Evolutionary conservation across 164 flowering plant genomes (phyloP).

Genomic region (Magnolia changhungtana): DNA sequence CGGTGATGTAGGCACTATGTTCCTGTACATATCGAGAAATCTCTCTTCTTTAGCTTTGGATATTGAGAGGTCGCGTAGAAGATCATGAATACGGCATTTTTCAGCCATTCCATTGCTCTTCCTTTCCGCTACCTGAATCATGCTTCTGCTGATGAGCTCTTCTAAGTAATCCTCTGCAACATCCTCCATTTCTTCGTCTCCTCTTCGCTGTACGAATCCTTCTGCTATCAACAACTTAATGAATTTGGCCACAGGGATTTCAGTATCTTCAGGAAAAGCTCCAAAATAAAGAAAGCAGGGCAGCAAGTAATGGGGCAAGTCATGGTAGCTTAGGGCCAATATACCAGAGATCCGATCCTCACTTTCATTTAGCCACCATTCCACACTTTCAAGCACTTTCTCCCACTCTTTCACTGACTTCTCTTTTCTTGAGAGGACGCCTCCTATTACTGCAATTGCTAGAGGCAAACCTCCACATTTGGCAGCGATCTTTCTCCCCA

Average conservation of each 20-base stretch:
- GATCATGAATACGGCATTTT: conserved; percentile 48
- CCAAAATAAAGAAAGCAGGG: conserved; percentile 46
- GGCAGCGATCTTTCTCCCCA: conserved; percentile 27
- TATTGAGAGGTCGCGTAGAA: background rate
- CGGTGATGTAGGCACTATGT: background rate
- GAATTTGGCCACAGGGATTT: conserved; percentile 30
- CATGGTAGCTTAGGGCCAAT: conserved; percentile 43
- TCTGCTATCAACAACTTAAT: conserved; percentile 56
- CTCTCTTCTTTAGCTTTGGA: background rate
- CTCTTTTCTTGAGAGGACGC: conserved; percentile 34
- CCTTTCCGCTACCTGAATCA: conserved; percentile 42
- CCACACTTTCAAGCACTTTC: conserved; percentile 30
- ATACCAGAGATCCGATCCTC: conserved; percentile 31
- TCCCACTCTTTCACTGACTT: conserved; percentile 32
- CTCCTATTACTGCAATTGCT: conserved; percentile 47
- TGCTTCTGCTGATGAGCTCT: conserved; percentile 39
- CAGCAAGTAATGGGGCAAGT: conserved; percentile 42
- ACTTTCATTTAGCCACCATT: conserved; percentile 32
- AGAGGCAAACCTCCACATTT: conserved; percentile 53
- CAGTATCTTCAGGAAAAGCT: conserved; percentile 45
- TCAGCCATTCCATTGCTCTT: conserved; percentile 27
- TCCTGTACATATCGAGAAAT: background rate
- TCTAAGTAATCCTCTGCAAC: conserved; percentile 45
- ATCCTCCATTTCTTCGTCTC: conserved; percentile 25
- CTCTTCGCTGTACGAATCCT: conserved; percentile 37